phyloP scores from a whole-genome alignment of 176 grass and related monocot species.

The Saccharum officinarum region DNA sequence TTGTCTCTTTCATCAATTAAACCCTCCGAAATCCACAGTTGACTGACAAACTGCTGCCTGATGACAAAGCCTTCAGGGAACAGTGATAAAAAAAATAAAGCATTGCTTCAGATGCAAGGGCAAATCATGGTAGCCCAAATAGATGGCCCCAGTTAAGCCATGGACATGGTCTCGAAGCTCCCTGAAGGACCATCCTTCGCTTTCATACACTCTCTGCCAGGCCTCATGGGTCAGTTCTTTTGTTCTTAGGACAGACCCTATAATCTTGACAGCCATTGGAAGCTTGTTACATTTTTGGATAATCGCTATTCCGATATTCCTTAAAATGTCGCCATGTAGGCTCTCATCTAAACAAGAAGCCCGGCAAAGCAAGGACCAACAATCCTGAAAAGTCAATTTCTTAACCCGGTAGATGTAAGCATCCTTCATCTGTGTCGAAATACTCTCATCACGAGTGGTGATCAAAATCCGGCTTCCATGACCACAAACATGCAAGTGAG shows the following conservation, averaged over 20 bases:
- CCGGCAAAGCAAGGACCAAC: constrained; percentile 55
- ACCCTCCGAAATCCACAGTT: constrained; percentile 65
- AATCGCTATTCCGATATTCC: constrained; percentile 45
- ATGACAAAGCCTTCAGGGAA: constrained; percentile 55
- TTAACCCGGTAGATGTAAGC: constrained; percentile 34
- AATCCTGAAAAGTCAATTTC: constrained; percentile 29
- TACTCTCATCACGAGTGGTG: constrained; percentile 46
- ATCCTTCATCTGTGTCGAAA: constrained; percentile 28
- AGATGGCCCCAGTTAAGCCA: constrained; percentile 50
- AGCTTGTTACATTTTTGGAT: constrained; percentile 53
- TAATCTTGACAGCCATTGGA: constrained; percentile 52
- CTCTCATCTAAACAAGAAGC: constrained; percentile 25
- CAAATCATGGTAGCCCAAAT: constrained; percentile 59
- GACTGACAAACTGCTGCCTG: constrained; percentile 29
- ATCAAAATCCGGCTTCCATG: constrained; percentile 51
- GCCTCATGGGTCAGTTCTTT: constrained; percentile 35
- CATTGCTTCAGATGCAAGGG: constrained; percentile 56
- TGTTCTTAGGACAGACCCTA: constrained; percentile 50
- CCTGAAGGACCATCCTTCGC: constrained; percentile 41
- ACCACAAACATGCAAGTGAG: constrained; percentile 22
- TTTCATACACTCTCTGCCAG: constrained; percentile 47
- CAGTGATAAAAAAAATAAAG: constrained; percentile 57
- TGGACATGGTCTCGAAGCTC: constrained; percentile 19
- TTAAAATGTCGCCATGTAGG: constrained; percentile 14
- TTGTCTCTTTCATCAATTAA: constrained; percentile 41